phyloP scores from a whole-genome alignment of 139 green algal genomes.

The Micromonas commoda region DNA sequence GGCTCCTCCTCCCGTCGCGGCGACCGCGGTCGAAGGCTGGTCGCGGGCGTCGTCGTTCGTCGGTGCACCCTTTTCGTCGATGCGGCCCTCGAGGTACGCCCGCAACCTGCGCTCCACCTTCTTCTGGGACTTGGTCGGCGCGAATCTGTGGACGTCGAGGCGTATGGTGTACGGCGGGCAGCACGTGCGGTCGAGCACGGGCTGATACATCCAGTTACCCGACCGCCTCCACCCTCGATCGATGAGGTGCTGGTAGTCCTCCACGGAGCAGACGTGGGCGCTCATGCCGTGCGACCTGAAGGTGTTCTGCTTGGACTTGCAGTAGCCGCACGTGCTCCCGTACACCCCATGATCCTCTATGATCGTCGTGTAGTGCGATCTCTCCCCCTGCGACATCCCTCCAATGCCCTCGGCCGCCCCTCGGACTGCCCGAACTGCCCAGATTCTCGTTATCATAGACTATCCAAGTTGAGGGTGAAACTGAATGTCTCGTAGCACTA shows the following conservation, averaged over 20 bases:
- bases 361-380: no score
- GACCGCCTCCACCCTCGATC: conserved; percentile 14
- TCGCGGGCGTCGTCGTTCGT: neutral
- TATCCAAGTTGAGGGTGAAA: no score
- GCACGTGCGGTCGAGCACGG: conserved; percentile 18
- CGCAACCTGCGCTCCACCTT: neutral
- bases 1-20: neutral
- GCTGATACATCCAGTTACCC: conserved; percentile 21
- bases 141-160: neutral
- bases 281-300: neutral
- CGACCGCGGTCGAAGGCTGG: neutral
- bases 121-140: neutral
- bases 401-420: no score
- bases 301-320: neutral
- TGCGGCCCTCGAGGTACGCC: neutral
- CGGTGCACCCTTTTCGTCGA: no score
- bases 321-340: conserved; percentile 14
- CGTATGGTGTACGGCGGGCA: conserved; percentile 34
- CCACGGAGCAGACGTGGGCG: neutral
- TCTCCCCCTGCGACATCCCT: no score
- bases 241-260: conserved; percentile 12
- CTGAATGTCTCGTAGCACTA: no score
- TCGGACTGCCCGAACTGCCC: no score
- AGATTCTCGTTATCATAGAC: no score
- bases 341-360: conserved; percentile 1